Evolutionary conservation across 305 asterid genomes (phyloP).

Genomic region (Solanum chacoense): DNA sequence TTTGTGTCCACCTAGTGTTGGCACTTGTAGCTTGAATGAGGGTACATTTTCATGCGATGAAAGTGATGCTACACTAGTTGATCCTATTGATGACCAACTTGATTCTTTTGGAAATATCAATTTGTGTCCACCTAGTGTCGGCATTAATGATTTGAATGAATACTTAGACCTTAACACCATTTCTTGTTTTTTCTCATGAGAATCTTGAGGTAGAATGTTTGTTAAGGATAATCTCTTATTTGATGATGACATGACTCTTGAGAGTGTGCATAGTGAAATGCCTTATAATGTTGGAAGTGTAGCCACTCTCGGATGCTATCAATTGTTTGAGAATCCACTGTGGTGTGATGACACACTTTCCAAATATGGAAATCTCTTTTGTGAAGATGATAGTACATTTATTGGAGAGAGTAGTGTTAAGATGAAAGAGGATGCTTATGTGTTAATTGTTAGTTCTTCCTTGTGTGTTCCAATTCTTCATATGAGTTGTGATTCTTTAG

Average conservation of each 20-base stretch:
- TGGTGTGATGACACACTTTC: neutral
- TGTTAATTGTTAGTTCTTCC: neutral
- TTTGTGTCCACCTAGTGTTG: neutral
- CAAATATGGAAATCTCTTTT: neutral
- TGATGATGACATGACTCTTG: neutral
- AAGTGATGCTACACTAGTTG: neutral
- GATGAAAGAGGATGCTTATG: neutral
- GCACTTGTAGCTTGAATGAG: neutral
- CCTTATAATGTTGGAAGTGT: neutral
- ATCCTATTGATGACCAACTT: neutral
- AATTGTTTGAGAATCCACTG: neutral
- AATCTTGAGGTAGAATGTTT: neutral
- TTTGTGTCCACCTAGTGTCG: neutral
- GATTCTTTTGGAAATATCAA: neutral
- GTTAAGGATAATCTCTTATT: too few species aligned
- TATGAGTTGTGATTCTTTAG: neutral
- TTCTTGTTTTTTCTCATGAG: neutral
- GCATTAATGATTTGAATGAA: neutral
- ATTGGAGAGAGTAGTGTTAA: neutral
- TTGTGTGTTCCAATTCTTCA: neutral
- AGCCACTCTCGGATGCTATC: neutral
- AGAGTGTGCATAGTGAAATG: neutral
- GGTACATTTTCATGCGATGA: neutral
- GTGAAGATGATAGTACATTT: neutral
- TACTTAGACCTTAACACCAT: neutral